Conservation (phyloP, 495 filamentous ascomycete species). For the Pyronema omphalodes region DNA sequence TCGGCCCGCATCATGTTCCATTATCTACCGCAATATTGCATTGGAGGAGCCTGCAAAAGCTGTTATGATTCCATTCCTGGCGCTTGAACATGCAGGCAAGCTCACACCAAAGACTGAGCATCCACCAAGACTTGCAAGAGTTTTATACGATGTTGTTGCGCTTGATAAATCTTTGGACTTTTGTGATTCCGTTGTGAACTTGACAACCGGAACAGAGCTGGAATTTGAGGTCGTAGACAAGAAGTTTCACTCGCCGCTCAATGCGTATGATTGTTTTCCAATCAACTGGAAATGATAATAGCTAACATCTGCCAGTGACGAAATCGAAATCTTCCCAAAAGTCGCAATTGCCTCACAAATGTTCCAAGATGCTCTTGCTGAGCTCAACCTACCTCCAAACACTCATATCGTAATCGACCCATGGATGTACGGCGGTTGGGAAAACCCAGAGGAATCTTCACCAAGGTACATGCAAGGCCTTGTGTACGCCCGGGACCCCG, state of each 20-base stretch:
- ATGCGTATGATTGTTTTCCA: constrained; percentile 28
- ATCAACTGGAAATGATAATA: not conserved
- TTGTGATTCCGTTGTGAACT: constrained; percentile 44
- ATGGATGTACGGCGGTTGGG: constrained; percentile 50
- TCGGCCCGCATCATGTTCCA: constrained; percentile 9
- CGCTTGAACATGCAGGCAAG: constrained; percentile 22
- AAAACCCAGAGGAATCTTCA: constrained; percentile 35
- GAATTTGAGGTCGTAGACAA: constrained; percentile 37
- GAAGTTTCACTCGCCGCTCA: constrained; percentile 42
- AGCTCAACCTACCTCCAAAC: constrained; percentile 43
- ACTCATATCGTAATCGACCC: constrained; percentile 50
- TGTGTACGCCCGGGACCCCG: constrained; percentile 32
- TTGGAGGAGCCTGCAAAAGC: constrained; percentile 37
- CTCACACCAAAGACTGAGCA: constrained; percentile 20
- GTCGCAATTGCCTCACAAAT: constrained; percentile 40
- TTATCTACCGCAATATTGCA: constrained; percentile 35
- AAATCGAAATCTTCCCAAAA: constrained; percentile 45
- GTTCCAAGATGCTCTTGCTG: constrained; percentile 41
- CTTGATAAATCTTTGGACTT: constrained; percentile 38
- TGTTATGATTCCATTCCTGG: constrained; percentile 28
- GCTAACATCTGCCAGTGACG: constrained; percentile 29
- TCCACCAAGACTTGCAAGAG: constrained; percentile 41
- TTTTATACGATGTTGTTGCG: constrained; percentile 48
- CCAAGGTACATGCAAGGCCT: constrained; percentile 34
- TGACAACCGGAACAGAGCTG: constrained; percentile 31